phyloP scores from a whole-genome alignment of 2,329 filamentous ascomycete genomes.

The Calonectria pauciramosa region DNA sequence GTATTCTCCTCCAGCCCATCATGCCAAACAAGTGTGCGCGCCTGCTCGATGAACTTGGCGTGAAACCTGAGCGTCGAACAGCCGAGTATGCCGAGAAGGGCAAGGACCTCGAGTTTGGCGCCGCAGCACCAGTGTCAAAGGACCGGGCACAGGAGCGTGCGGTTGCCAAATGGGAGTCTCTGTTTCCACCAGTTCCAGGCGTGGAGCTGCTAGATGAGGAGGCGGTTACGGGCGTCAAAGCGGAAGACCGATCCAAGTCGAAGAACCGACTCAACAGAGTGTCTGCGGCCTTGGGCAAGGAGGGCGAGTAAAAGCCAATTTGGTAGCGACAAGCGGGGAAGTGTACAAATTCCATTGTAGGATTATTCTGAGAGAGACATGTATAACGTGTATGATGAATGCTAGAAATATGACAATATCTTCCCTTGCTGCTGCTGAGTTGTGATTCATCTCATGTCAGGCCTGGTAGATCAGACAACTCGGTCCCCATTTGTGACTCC shows the following conservation, averaged over 20 bases:
- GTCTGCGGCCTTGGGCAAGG: slow-evolving; percentile 14
- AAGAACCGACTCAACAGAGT: slow-evolving; percentile 47
- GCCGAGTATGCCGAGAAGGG: slow-evolving; percentile 74
- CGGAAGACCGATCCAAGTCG: slow-evolving; percentile 31
- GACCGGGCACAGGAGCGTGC: background rate
- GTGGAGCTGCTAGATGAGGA: slow-evolving; percentile 43
- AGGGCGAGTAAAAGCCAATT: background rate
- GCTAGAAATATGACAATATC: background rate
- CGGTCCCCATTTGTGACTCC: background rate
- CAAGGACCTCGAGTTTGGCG: slow-evolving; percentile 79
- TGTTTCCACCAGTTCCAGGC: slow-evolving; percentile 65
- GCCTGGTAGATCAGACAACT: background rate
- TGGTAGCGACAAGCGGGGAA: too few species aligned
- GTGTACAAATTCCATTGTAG: slow-evolving; percentile 18
- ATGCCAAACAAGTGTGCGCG: slow-evolving; percentile 84
- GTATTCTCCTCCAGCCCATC: slow-evolving; percentile 90
- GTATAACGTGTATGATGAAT: slow-evolving; percentile 25
- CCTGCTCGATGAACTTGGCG: slow-evolving; percentile 84
- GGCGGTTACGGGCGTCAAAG: slow-evolving; percentile 29
- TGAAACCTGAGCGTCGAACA: slow-evolving; percentile 72
- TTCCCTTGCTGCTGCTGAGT: background rate
- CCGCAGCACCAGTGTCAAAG: slow-evolving; percentile 31
- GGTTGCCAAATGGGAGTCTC: slow-evolving; percentile 48
- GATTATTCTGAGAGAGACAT: slow-evolving; percentile 4
- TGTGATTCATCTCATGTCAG: background rate